Evolutionary conservation across 2,329 filamentous ascomycete species (phyloP).

Genomic region (Fusarium sp.): DNA sequence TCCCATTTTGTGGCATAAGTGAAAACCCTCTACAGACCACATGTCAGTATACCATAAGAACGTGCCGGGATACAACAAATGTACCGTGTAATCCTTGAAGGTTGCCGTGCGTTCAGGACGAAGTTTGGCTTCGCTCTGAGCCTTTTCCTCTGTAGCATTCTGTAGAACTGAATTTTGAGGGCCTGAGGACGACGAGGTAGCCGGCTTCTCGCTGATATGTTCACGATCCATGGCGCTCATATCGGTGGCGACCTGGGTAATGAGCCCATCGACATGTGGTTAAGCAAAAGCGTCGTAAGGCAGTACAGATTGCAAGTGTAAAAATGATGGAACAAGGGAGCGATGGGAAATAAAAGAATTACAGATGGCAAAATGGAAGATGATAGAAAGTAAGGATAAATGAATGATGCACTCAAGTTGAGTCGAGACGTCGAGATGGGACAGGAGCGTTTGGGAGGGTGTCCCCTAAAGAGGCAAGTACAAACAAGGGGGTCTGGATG

Average conservation of each 20-base stretch:
- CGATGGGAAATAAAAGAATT: neutral
- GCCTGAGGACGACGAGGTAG: conserved; percentile 12
- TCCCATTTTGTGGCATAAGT: conserved; percentile 66
- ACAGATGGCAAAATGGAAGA: neutral
- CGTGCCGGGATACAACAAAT: neutral
- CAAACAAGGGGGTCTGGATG: neutral
- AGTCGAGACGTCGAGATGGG: conserved; percentile 3
- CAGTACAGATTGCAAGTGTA: neutral
- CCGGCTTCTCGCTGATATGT: conserved; percentile 24
- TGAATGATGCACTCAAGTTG: conserved; percentile 5
- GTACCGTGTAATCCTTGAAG: conserved; percentile 58
- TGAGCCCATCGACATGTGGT: conserved; percentile 1
- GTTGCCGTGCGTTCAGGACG: conserved; percentile 59
- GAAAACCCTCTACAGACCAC: conserved; percentile 59
- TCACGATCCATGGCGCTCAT: conserved; percentile 31
- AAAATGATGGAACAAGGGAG: neutral
- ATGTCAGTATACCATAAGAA: neutral
- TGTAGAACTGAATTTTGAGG: conserved; percentile 8
- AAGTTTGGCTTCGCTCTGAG: conserved; percentile 48
- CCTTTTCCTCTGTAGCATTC: conserved; percentile 41
- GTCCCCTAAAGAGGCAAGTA: conserved; percentile 10
- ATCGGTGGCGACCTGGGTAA: conserved; percentile 1
- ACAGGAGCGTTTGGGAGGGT: conserved; percentile 3
- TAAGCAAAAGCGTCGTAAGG: neutral
- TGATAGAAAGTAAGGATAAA: neutral